Conservation (phyloP, 768 basidiomycete species). For the Exidia glandulosa region DNA sequence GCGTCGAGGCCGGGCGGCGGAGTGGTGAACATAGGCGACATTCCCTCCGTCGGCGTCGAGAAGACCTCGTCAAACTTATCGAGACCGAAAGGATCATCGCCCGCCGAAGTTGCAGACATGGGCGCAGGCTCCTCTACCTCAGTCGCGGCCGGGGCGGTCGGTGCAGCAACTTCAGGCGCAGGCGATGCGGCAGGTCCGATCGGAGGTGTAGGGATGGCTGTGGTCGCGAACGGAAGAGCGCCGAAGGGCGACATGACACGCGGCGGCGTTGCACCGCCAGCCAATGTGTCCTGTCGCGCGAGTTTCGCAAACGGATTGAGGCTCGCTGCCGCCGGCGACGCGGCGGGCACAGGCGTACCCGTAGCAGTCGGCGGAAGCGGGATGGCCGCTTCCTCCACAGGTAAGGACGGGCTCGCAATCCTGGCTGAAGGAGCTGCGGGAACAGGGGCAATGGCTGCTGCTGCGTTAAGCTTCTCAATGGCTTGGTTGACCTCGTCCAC, state of each 20-base stretch:
- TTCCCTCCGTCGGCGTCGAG: not conserved
- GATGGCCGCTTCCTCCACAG: slow-evolving; percentile 18
- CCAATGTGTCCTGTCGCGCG: slow-evolving; percentile 21
- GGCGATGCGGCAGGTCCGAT: not conserved
- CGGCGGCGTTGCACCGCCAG: slow-evolving; percentile 24
- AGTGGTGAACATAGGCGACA: not conserved
- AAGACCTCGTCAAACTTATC: not conserved
- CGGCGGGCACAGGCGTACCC: slow-evolving; percentile 47
- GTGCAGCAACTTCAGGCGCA: not conserved
- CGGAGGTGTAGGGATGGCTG: slow-evolving; percentile 26
- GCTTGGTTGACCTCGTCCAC: slow-evolving; percentile 44
- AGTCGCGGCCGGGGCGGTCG: slow-evolving; percentile 1
- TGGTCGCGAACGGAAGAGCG: slow-evolving; percentile 31
- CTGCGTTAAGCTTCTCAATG: slow-evolving; percentile 22
- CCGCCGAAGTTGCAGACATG: slow-evolving; percentile 2
- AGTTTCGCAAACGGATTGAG: slow-evolving; percentile 88
- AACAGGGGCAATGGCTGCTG: slow-evolving; percentile 11
- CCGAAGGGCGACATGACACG: slow-evolving; percentile 51
- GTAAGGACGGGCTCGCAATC: slow-evolving; percentile 19
- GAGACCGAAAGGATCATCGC: slow-evolving; percentile 46
- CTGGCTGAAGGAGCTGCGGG: slow-evolving; percentile 15
- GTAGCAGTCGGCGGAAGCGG: not conserved
- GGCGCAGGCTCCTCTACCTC: slow-evolving; percentile 1
- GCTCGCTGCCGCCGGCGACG: slow-evolving; percentile 56
- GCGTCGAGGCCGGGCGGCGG: not conserved